Evolutionary conservation across 2,329 filamentous ascomycete species (phyloP), one percentile per base, ranked within the genome.

Genomic region (Plenodomus lindquistii): DNA sequence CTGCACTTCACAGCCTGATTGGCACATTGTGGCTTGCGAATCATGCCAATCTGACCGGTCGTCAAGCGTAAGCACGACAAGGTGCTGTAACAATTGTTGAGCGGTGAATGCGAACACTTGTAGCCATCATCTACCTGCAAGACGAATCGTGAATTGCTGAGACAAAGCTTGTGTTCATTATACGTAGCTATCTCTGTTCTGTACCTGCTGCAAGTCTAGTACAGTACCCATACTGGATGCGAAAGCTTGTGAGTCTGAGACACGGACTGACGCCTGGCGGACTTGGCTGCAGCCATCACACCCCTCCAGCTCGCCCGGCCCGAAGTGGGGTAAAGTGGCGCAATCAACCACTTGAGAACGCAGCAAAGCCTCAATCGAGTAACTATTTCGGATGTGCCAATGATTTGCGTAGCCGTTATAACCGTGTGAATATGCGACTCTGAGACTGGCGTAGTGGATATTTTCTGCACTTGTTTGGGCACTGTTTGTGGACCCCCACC

Each of bases 251-350:
- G n/a, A n/a, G n/a, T n/a, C n/a, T n/a, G n/a, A n/a, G n/a, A n/a
- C n/a, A n/a, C n/a, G n/a, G n/a, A n/a, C 20, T 17, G 29, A 15
- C 19, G 42, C 17, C 37, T 34, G 36, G 42, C 31, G 29, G 18
- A 39, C 20, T 21, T 35, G 19, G 9, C n/a, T 27, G 27, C 13
- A 39, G 13, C 46, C 39, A 19, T 31, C 21, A 9, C 22, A 10
- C 22, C 22, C 22, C 22, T 15, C 27, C 27, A 31, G 11, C 27
- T 31, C 27, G 27, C 27, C 27, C 15, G 17, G 22, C 37, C 21
- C 35, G 19, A 40, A 21, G 49, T 45, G 49, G 49, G 49, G 49
- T 39, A 48, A 42, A 48, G 49, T 52, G 49, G 49, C 49, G 49
- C 49, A 52, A 44, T 39, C 41, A 39, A 40, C 37, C 29, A 17